phyloP scores from a whole-genome alignment of 352 stramenopile species.

The Pythium dissimile region DNA sequence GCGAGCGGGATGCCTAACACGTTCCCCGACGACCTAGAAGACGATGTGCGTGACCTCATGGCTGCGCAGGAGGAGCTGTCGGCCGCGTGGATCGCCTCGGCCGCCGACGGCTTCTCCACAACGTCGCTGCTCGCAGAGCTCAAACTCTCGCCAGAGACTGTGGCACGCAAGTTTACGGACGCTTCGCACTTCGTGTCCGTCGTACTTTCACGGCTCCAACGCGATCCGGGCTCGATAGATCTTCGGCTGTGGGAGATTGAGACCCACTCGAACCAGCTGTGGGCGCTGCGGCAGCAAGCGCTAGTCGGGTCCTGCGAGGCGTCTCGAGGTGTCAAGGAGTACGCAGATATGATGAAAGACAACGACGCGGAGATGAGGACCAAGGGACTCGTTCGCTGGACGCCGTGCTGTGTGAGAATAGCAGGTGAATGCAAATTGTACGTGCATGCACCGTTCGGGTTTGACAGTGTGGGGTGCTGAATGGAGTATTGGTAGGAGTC shows the following conservation, averaged over 20 bases:
- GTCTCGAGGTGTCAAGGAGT: conserved; percentile 44
- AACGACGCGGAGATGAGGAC: neutral
- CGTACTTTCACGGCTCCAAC: conserved; percentile 50
- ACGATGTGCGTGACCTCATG: conserved; percentile 34
- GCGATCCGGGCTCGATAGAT: conserved; percentile 45
- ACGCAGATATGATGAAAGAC: conserved; percentile 18
- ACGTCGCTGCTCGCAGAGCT: conserved; percentile 12
- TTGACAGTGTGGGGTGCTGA: neutral
- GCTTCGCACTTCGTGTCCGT: conserved; percentile 56
- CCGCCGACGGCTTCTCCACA: neutral
- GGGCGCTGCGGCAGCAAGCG: conserved; percentile 57
- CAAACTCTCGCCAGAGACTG: conserved; percentile 1
- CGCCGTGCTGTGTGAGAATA: conserved; percentile 42
- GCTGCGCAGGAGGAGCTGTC: conserved; percentile 3
- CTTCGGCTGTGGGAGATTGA: conserved; percentile 45
- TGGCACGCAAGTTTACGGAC: conserved; percentile 28
- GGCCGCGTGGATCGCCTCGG: neutral
- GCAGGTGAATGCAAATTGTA: conserved; percentile 50
- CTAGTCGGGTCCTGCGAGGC: conserved; percentile 56
- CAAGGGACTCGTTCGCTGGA: conserved; percentile 11
- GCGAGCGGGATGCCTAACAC: conserved; percentile 12
- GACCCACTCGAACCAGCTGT: conserved; percentile 40
- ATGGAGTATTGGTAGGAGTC: conserved; percentile 28
- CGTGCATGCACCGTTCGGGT: too few relatives aligned
- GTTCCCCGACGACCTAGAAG: conserved; percentile 17